phyloP scores from a whole-genome alignment of 2,329 filamentous ascomycete species.

The Capronia americana region DNA sequence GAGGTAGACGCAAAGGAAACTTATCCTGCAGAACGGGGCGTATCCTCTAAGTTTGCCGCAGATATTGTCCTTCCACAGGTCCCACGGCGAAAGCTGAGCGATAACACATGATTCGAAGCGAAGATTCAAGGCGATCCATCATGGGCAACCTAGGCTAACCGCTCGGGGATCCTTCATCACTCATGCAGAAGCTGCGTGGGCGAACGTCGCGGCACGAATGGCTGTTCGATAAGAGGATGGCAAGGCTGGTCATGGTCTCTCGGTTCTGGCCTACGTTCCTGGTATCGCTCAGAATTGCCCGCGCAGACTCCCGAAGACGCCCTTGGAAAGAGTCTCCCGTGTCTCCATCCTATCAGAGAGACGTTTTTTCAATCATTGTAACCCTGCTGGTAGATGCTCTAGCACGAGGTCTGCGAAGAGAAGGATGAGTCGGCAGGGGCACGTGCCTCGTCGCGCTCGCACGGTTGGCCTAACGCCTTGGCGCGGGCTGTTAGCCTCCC shows the following conservation, averaged over 20 bases:
- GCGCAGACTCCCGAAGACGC: not conserved
- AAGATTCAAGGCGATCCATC: not conserved
- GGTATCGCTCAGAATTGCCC: not conserved
- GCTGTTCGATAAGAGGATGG: conserved; percentile 5
- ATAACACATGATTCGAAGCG: not conserved
- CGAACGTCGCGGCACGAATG: conserved; percentile 10
- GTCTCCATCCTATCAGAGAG: conserved; percentile 13
- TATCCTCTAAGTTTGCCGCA: not conserved
- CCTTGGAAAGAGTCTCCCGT: not conserved
- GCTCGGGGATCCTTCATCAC: not conserved
- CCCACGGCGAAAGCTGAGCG: not conserved
- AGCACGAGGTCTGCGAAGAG: conserved; percentile 7
- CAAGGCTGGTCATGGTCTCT: conserved; percentile 14
- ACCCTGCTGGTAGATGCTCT: conserved; percentile 1
- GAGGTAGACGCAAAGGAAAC: conserved; percentile 1
- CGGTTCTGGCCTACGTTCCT: not conserved
- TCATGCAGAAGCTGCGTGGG: not conserved
- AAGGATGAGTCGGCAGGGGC: not conserved
- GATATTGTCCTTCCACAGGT: not conserved
- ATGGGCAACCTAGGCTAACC: not conserved
- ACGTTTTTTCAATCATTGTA: conserved; percentile 6
- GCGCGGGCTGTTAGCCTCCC: not conserved
- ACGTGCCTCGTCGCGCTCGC: conserved; percentile 8
- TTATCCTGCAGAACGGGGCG: not conserved
- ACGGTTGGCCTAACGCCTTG: conserved; percentile 18